Evolutionary conservation across 345 rosid species (phyloP).

Genomic region (Alliaria petiolata): DNA sequence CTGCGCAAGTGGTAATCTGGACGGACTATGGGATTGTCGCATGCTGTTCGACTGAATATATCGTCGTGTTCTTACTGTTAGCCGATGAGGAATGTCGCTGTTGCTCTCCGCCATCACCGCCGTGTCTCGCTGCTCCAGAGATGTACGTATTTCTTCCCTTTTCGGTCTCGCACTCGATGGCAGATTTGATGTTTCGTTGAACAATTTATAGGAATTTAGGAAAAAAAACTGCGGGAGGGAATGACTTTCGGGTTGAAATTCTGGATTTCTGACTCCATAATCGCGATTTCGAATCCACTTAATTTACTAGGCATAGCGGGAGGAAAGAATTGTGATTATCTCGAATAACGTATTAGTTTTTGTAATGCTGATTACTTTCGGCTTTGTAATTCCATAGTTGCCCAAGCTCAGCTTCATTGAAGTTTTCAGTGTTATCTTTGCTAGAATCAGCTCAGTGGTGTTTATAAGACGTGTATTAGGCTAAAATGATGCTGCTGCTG

Average conservation of each 20-base stretch:
- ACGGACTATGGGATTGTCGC: conserved; percentile 8
- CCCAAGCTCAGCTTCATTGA: conserved; percentile 1
- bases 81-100: conserved; percentile 65
- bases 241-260: conserved; percentile 1
- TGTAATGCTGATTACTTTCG: neutral
- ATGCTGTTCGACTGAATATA: conserved; percentile 1
- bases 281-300: conserved; percentile 4
- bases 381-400: neutral
- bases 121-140: conserved; percentile 36
- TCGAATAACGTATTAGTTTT: too few species aligned
- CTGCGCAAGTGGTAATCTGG: conserved; percentile 16
- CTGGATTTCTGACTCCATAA: neutral
- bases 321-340: too few species aligned
- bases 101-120: conserved; percentile 50
- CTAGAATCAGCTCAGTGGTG: neutral
- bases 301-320: neutral
- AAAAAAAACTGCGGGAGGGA: neutral
- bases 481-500: neutral
- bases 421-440: neutral
- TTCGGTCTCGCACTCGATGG: neutral
- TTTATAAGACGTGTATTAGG: neutral
- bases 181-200: neutral
- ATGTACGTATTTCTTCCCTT: conserved; percentile 20
- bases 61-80: conserved; percentile 18
- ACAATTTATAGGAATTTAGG: neutral